Base-by-base conservation (phyloP, 306 rosid genomes). In the Senna tora region DNA sequence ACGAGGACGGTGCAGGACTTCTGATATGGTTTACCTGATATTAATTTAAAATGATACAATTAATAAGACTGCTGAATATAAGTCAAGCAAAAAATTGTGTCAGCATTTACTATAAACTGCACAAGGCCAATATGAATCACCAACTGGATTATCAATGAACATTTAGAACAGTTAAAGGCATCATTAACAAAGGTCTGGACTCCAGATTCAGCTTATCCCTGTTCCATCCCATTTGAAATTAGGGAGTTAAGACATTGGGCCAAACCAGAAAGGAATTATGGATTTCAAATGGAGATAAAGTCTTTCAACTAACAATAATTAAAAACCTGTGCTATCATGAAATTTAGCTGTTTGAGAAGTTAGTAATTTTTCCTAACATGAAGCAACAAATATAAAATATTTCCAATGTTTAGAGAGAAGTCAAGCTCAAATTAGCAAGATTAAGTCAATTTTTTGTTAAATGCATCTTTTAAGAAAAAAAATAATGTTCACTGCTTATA, bases 21-120 rank as follows among this genome's bases (percentile, higher is more conserved):
- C 81, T 85, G 67, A 77, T 51, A 75, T 88, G 82, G 79, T 84
- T 89, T 82, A 79, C 90, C 99, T 91, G 88, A 73, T n/a, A n/a
- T 42, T 62, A 87, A 65, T 74, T 65, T 47, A 75, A 81, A 59
- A 68, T 56, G 28, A 52, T 49, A 57, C 41, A 69, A 57, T 51
- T 56, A 25, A 46, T 14, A 9, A 61, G 5, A 13, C 21, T 39
- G 42, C 25, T 46, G 33, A 46, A 43, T 20, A 61, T 21, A 49
- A 65, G 65, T 60, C 41, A 54, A 64, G 47, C 10, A 75, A 20
- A 39, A 28, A 36, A 79, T 78, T 21, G 17, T 32, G 17, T 30
- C 25, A 30, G 30, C 38, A 49, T 74, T 71, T 77, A 56, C 42
- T 51, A 20, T 60, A 28, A 66, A 74, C 50, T 67, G 60, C 79